These are phyloP conservation scores for Leptodermis oblonga DNA, from an alignment of 257 asterid genomes.

Conservation along the genomic window DNA sequence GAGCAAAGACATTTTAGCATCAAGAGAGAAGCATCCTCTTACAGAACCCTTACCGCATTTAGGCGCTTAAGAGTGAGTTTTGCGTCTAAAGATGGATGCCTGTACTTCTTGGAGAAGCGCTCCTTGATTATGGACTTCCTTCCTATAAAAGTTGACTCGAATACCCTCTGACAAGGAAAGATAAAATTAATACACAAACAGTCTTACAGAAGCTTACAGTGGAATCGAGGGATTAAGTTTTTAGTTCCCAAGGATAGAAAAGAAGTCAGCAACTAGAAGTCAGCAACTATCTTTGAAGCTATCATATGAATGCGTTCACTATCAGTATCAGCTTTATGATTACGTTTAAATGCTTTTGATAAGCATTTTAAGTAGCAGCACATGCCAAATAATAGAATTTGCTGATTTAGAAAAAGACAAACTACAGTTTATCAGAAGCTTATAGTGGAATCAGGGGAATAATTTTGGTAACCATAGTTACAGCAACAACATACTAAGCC, in stretches of 20 bases:
- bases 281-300: background rate
- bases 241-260: background rate
- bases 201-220: background rate
- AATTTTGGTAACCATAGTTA: background rate
- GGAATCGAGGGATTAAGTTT: background rate
- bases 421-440: background rate
- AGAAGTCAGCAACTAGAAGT: background rate
- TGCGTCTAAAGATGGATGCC: slow-evolving; percentile 80
- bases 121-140: slow-evolving; percentile 75
- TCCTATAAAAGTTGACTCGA: slow-evolving; percentile 78
- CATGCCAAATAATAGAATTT: background rate
- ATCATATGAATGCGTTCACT: background rate
- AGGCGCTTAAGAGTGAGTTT: slow-evolving; percentile 82
- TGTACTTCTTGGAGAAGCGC: slow-evolving; percentile 86
- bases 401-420: background rate
- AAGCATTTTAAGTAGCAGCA: background rate
- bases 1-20: slow-evolving; percentile 19
- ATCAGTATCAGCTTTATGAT: background rate
- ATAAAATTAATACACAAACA: background rate
- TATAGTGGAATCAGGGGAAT: background rate
- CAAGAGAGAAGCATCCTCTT: background rate
- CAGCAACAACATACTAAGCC: no score
- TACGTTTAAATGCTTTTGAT: background rate
- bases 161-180: slow-evolving; percentile 54
- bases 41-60: slow-evolving; percentile 67